Evolutionary conservation across 768 basidiomycete species (phyloP).

Genomic region (Trichaptum fuscoviolaceum): DNA sequence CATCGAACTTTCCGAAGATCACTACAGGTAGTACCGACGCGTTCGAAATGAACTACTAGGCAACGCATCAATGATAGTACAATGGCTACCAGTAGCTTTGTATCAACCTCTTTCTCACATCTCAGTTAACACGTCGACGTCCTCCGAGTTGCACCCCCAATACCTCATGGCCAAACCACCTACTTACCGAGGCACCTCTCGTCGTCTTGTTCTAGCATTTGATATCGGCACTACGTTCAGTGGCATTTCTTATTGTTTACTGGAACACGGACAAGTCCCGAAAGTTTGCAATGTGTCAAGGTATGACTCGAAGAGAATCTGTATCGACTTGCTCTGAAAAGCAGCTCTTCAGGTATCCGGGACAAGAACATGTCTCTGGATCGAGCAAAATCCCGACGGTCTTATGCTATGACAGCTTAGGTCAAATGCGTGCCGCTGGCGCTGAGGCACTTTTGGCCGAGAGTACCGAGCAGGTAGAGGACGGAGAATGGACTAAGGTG

Average conservation of each 20-base stretch:
- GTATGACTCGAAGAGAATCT: not conserved
- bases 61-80: no score
- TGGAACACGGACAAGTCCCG: constrained; percentile 1
- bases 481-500: constrained; percentile 25
- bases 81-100: no score
- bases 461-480: constrained; percentile 34
- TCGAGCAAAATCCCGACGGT: constrained; percentile 46
- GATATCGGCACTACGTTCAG: constrained; percentile 9
- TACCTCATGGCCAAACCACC: constrained; percentile 60
- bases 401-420: constrained; percentile 41
- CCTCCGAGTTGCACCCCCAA: constrained; percentile 39
- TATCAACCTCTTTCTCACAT: no score
- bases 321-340: not conserved
- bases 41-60: no score
- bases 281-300: constrained; percentile 5
- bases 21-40: no score
- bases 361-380: constrained; percentile 39
- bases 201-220: constrained; percentile 7
- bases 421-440: constrained; percentile 35
- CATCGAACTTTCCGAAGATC: no score
- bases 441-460: constrained; percentile 39
- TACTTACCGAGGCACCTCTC: not conserved
- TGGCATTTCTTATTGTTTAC: constrained; percentile 7
- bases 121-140: no score
- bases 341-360: constrained; percentile 33